A percentile compares a stretch with the other conserved stretches of the same genome.
Evolutionary conservation across 441 rosid species (phyloP).

Genomic region (Jatropha multifida): DNA sequence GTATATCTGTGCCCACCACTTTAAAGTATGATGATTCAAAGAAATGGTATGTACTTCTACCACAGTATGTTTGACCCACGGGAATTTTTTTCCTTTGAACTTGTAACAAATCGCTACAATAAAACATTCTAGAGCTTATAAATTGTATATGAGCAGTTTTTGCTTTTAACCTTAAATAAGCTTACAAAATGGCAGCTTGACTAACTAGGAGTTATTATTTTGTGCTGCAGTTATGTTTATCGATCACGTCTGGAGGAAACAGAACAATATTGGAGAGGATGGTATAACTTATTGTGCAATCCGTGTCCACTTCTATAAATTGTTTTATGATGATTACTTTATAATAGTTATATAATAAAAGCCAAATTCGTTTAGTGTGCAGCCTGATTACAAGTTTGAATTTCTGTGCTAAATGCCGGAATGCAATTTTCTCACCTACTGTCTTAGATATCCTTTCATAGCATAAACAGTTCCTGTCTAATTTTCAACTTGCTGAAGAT

Average conservation of each 20-base stretch:
- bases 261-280: conserved; percentile 95
- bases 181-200: not conserved
- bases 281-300: conserved; percentile 46
- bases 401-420: not conserved
- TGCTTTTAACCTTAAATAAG: not conserved
- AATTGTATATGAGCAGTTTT: not conserved
- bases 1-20: conserved; percentile 80
- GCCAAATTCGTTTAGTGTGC: not conserved
- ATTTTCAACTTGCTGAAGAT: not conserved
- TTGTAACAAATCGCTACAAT: not conserved
- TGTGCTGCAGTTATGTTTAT: conserved; percentile 59
- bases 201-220: conserved; percentile 25
- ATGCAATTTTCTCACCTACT: not conserved
- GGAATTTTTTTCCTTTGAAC: not conserved
- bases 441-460: not conserved
- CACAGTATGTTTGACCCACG: not conserved
- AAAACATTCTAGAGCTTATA: not conserved
- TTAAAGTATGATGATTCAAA: conserved; percentile 73
- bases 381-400: not conserved
- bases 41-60: conserved; percentile 60
- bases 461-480: not conserved
- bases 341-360: conserved; percentile 9
- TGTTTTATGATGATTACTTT: not conserved
- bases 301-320: not conserved
- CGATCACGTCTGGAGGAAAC: conserved; percentile 72